phyloP scores from a whole-genome alignment of 305 asterid genomes.

The Solanum aculeatissimum region DNA sequence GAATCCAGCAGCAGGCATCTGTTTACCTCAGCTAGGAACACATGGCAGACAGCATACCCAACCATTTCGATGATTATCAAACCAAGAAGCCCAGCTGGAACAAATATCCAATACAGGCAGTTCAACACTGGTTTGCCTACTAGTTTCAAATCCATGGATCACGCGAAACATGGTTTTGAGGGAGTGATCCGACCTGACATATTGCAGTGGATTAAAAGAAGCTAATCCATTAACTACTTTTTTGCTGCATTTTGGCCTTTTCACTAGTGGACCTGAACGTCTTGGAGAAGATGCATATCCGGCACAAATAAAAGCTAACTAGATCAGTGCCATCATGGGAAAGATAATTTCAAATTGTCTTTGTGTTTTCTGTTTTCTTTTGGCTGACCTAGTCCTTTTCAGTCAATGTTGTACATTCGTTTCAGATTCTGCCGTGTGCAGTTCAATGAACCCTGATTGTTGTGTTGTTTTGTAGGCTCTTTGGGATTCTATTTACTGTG shows the following conservation, averaged over 20 bases:
- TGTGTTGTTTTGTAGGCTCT: neutral
- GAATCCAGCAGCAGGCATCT: slow-evolving; percentile 43
- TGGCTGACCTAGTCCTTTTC: neutral
- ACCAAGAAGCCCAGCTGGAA: slow-evolving; percentile 44
- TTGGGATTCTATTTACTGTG: neutral
- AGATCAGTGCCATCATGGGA: neutral
- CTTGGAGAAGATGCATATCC: neutral
- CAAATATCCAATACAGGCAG: slow-evolving; percentile 44
- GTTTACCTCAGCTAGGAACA: slow-evolving; percentile 37
- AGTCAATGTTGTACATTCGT: neutral
- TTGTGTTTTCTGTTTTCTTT: neutral
- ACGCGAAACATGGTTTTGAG: slow-evolving; percentile 22
- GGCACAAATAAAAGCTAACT: neutral
- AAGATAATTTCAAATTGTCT: neutral
- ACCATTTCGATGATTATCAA: slow-evolving; percentile 33
- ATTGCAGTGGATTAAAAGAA: slow-evolving; percentile 42
- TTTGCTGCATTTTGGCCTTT: neutral
- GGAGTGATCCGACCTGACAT: slow-evolving; percentile 52
- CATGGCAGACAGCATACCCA: slow-evolving; percentile 40
- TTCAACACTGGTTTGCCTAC: slow-evolving; percentile 17
- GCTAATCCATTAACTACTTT: slow-evolving; percentile 8
- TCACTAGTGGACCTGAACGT: neutral
- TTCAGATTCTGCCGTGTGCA: neutral
- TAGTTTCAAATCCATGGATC: slow-evolving; percentile 12
- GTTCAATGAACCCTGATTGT: neutral